These are phyloP conservation scores for Sphaerulina vaccinii DNA, from an alignment of 2,329 filamentous ascomycete species.

Conservation along the genomic window DNA sequence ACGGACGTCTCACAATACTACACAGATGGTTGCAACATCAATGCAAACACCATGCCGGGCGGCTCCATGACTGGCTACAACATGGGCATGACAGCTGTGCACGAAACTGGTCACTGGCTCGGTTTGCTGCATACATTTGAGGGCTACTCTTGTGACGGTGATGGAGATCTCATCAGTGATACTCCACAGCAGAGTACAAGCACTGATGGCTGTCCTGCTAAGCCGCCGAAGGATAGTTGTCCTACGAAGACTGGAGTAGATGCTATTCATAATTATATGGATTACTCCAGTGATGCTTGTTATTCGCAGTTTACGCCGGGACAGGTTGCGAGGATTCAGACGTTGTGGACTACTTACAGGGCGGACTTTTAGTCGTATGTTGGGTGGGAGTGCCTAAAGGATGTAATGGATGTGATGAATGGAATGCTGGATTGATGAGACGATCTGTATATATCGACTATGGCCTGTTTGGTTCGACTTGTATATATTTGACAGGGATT, in stretches of 20 bases:
- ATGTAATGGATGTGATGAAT: not conserved
- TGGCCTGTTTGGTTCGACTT: too few relatives aligned
- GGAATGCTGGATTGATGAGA: too few relatives aligned
- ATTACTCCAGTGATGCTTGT: conserved; percentile 57
- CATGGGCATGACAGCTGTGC: conserved; percentile 47
- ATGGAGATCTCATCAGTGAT: conserved; percentile 47
- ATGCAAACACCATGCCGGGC: conserved; percentile 57
- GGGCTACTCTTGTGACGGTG: conserved; percentile 45
- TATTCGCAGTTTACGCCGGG: conserved; percentile 53
- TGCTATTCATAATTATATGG: conserved; percentile 60
- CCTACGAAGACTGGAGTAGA: conserved; percentile 48
- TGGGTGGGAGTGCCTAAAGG: not conserved
- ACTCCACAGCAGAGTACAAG: conserved; percentile 43
- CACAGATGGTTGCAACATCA: conserved; percentile 57
- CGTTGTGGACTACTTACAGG: conserved; percentile 51
- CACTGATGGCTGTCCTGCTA: conserved; percentile 56
- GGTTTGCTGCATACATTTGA: conserved; percentile 50
- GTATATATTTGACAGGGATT: too few relatives aligned
- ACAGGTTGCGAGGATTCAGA: conserved; percentile 53
- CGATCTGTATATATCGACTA: too few relatives aligned
- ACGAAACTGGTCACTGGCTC: conserved; percentile 51
- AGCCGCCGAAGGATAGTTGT: conserved; percentile 53
- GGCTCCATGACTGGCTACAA: conserved; percentile 52
- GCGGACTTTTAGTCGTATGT: conserved; percentile 26
- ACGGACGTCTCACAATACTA: conserved; percentile 41